Percentiles rank a stretch among this genome's conserved stretches.
Evolutionary conservation across 257 asterid genomes (phyloP).

Genomic region (Apocynum venetum): DNA sequence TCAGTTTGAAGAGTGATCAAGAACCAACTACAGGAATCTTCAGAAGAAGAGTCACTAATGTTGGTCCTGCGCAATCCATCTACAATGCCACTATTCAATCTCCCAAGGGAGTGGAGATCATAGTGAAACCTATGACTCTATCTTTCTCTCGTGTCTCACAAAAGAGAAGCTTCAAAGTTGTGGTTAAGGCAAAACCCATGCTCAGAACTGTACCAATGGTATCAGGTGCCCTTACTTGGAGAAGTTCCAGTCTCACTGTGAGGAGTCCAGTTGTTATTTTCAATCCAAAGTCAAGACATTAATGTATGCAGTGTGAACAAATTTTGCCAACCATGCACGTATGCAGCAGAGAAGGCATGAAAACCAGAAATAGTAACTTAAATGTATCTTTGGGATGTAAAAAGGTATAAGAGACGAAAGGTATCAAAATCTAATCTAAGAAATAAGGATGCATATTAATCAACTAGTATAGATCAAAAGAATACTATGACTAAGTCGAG

Average conservation of each 20-base stretch:
- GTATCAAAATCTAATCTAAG: neutral
- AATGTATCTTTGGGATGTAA: too few relatives aligned
- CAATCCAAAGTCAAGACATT: conserved; percentile 37
- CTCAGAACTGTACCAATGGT: conserved; percentile 21
- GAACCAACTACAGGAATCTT: conserved; percentile 57
- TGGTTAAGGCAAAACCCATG: conserved; percentile 64
- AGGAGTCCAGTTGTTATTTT: conserved; percentile 67
- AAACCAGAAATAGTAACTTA: neutral
- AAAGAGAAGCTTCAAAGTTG: conserved; percentile 62
- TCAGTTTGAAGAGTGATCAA: conserved; percentile 41
- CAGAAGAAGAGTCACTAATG: conserved; percentile 65
- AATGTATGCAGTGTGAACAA: neutral
- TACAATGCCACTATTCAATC: conserved; percentile 69
- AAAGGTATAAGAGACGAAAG: too few relatives aligned
- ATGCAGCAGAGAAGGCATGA: neutral
- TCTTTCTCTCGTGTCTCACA: conserved; percentile 41
- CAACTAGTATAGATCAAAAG: neutral
- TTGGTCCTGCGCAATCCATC: conserved; percentile 45
- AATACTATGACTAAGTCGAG: neutral
- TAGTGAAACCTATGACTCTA: conserved; percentile 53
- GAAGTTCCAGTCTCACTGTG: conserved; percentile 40
- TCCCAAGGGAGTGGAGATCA: conserved; percentile 61
- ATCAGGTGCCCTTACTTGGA: conserved; percentile 78
- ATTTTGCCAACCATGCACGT: neutral
- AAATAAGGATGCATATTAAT: neutral